Percentiles rank a stretch among this genome's conserved stretches.
Evolutionary conservation across 2,329 filamentous ascomycete species (phyloP).

Genomic region (Scopulariopsis brevicaulis): DNA sequence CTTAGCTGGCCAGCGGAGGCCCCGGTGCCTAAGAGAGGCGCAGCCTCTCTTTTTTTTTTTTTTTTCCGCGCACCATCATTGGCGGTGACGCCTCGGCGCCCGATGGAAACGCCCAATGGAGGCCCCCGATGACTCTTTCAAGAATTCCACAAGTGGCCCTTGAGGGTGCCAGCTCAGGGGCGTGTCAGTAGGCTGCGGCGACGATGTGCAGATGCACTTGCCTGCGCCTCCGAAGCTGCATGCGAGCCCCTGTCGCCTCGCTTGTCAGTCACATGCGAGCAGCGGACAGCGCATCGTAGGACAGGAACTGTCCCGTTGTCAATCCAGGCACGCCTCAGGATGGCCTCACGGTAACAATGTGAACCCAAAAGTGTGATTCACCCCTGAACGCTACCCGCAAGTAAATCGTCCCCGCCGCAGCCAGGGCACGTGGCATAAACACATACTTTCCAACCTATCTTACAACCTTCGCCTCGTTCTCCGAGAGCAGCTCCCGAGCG

Average conservation of each 20-base stretch:
- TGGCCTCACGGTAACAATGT: neutral
- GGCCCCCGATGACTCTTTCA: neutral
- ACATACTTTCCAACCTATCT: constrained; percentile 18
- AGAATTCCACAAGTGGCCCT: neutral
- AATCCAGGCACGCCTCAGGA: neutral
- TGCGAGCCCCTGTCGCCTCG: neutral
- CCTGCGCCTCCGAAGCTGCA: neutral
- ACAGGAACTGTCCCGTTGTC: neutral
- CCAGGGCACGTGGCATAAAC: neutral
- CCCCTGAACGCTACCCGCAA: neutral
- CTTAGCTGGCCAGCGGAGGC: neutral
- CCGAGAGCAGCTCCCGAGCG: constrained; percentile 54
- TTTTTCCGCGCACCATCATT: neutral
- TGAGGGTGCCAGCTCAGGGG: neutral
- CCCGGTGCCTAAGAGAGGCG: neutral
- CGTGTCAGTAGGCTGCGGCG: neutral
- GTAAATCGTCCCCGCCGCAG: neutral
- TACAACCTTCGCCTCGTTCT: constrained; percentile 30
- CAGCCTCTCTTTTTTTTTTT: too few species aligned
- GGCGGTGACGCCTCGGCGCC: neutral
- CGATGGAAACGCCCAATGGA: neutral
- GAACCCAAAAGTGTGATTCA: neutral
- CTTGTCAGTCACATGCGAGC: neutral
- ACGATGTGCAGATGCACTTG: neutral
- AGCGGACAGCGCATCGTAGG: neutral